Evolutionary conservation across 108 stramenopile species (phyloP), one percentile per base, ranked within the genome.

Genomic region (Parietichytrium sp.): DNA sequence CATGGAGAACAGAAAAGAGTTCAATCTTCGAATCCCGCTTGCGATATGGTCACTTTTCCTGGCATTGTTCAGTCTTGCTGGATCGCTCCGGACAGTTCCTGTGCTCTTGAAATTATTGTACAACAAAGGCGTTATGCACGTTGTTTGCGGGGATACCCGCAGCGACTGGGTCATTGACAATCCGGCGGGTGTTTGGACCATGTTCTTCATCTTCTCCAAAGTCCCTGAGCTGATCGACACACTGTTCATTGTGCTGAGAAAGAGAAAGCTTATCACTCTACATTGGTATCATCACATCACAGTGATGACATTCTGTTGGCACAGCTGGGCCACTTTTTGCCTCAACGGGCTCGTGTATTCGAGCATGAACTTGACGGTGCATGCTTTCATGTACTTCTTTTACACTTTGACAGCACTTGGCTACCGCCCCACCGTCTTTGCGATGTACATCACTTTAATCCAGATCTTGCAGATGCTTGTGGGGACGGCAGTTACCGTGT

Each of bases 231-330:
- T 98, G 27, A 36, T 96, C 78, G 98, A 98, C 84, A 98, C 98
- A 3, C 89, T 94, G 83, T 98, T 98, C 88, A 96, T 98, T 84
- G 94, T 98, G 48, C 88, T 96, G 80, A 92, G 96, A 86, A 97
- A 97, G 86, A 94, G 93, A 85, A 93, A 89, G 2, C 89, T 97
- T 29, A 94, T 96, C 82, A 95, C 96, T 85, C 89, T 98, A 50
- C 97, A 98, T 84, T 98, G 96, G 96, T 98, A 96, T 91, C 97
- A 98, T 85, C 97, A 98, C 85, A 90, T 96, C 79, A 95, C 98
- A 26, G 98, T 98, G 30, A 84, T 98, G 13, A 88, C 96, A 4
- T 98, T 93, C 89, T 96, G 95, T 93, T 98, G 96, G 96, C 94
- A 95, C 88, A 89, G 93, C 53, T 98, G 96, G 85, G 96, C 93